phyloP scores from a whole-genome alignment of 73 alveolate species.

The Paramecium sexaurelia region DNA sequence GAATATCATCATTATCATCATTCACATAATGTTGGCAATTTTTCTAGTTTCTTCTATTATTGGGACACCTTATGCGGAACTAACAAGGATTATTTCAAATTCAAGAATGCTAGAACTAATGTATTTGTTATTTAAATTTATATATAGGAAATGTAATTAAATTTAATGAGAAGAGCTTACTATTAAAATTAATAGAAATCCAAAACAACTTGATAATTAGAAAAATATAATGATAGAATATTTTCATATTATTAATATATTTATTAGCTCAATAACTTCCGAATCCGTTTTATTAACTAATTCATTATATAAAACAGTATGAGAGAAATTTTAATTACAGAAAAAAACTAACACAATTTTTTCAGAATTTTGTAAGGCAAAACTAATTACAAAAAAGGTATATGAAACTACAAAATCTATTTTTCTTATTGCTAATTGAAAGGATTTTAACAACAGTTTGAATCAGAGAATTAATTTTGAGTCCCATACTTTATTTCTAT shows the following conservation, averaged over 20 bases:
- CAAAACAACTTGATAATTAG: not conserved
- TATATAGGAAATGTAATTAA: not conserved
- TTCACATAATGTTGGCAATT: constrained; percentile 82
- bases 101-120: not conserved
- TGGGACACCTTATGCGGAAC: constrained; percentile 78
- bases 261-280: not conserved
- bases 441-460: too few relatives aligned
- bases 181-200: not conserved
- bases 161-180: not conserved
- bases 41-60: constrained; percentile 72
- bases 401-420: too few relatives aligned
- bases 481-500: too few relatives aligned
- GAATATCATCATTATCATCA: constrained; percentile 85
- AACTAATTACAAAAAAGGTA: too few relatives aligned
- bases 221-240: not conserved
- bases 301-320: too few relatives aligned
- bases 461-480: too few relatives aligned
- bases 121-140: not conserved
- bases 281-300: not conserved
- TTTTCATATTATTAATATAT: not conserved
- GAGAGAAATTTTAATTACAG: too few relatives aligned
- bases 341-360: too few relatives aligned
- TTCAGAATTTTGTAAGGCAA: too few relatives aligned
- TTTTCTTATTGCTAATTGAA: too few relatives aligned
- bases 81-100: constrained; percentile 63